phyloP scores from a whole-genome alignment of 169 alveolate genomes.

The Plasmodium knowlesi region DNA sequence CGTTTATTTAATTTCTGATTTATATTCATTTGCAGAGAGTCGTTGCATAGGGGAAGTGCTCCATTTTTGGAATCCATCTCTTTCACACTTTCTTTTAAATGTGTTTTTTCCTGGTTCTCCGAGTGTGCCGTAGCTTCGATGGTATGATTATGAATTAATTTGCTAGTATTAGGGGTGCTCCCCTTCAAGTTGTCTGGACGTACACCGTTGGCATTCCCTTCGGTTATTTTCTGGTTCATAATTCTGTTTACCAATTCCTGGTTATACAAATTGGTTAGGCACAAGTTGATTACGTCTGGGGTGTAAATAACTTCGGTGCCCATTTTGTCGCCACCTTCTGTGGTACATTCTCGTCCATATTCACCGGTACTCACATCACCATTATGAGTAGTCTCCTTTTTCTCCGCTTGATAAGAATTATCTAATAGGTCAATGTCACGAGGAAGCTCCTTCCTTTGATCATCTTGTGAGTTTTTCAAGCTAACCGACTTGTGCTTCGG shows the following conservation, averaged over 20 bases:
- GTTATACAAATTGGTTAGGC: conserved; percentile 39
- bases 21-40: conserved; percentile 12
- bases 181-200: neutral
- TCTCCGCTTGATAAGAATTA: neutral
- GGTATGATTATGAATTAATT: neutral
- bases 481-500: neutral
- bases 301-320: neutral
- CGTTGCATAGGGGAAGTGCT: neutral
- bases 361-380: neutral
- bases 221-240: conserved; percentile 21
- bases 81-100: neutral
- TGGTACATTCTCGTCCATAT: no score
- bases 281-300: conserved; percentile 60
- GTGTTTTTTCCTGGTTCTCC: neutral
- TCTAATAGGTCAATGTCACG: neutral
- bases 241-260: conserved; percentile 33
- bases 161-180: neutral
- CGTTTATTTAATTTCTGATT: conserved; percentile 34
- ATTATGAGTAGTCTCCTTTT: neutral
- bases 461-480: neutral
- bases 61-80: neutral
- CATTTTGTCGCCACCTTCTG: neutral
- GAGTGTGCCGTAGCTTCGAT: neutral
- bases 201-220: neutral
- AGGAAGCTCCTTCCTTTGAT: neutral